Base-by-base conservation (phyloP, 2,329 filamentous ascomycete genomes). In the Stachybotrys chlorohalonatus region DNA sequence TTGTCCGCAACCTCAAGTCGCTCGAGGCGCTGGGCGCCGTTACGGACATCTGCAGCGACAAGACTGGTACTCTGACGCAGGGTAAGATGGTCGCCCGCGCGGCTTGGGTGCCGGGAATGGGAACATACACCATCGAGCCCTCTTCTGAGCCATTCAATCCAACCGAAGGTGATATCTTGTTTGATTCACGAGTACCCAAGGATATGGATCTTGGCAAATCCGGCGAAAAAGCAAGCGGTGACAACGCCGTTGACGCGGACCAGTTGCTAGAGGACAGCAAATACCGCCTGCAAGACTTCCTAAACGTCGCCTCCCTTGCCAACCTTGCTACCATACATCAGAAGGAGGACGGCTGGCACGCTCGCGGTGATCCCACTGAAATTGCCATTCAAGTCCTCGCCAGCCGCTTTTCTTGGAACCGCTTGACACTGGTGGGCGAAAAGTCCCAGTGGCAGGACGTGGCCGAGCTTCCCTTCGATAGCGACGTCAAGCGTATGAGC, bases 321-420 rank as follows among this genome's bases (percentile, higher is more conserved):
- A 82, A 81, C 60, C 68, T 82, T 13, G 79, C 79, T 4, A 75
- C 73, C 4, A 72, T 84, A 5, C 72, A 72, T 49, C 62, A 69
- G 51, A 69, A 73, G 49, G 69, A 72, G 2, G 70, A 71, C 1
- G 69, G 73, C 45, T 86, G 83, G 84, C 73, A 77, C 51, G 81
- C 82, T 47, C 77, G 81, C 52, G 84, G 83, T 47, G 82, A 86
- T 61, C 83, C 83, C 0, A 89, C 86, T 1, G 86, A 89, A 62
- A 86, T 89, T 54, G 86, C 86, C 6, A 85, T 89, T 32, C 84
- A 89, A 62, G 85, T 89, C 1, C 85, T 89, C 59, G 83, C 84
- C 11, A 81, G 78, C 42, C 83, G 86, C 15, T 88, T 89, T 62
- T 74, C 79, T 56, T 81, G 78, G 75, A 83, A 83, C 57, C 74